Conservation (phyloP, 169 alveolate species). For the Plasmodium chabaudi region DNA sequence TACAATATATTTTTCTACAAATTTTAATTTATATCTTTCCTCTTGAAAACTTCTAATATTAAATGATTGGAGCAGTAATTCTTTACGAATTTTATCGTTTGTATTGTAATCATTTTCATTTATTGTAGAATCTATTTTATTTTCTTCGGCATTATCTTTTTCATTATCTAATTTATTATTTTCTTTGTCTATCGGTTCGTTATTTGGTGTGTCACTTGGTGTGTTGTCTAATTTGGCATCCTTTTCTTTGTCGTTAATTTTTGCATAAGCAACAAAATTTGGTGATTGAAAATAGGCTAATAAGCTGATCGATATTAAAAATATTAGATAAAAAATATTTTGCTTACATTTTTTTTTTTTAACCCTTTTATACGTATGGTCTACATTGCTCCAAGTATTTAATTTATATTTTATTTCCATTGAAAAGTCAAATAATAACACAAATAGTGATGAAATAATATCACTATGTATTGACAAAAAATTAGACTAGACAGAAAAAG, state of each 20-base stretch:
- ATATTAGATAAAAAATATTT: conserved; percentile 1
- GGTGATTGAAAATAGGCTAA: conserved; percentile 2
- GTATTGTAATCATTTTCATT: neutral
- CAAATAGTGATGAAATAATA: neutral
- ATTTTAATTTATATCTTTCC: conserved; percentile 34
- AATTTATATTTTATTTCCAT: conserved; percentile 5
- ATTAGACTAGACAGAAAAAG: neutral
- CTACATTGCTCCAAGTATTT: neutral
- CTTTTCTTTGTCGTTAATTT: conserved; percentile 14
- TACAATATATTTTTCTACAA: conserved; percentile 11
- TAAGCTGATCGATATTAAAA: conserved; percentile 25
- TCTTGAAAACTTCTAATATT: conserved; percentile 21
- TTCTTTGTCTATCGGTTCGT: neutral
- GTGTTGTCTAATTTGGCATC: neutral
- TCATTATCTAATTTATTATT: conserved; percentile 13
- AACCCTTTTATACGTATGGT: conserved; percentile 12
- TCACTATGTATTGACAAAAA: neutral
- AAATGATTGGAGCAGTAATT: conserved; percentile 18
- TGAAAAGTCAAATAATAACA: conserved; percentile 10
- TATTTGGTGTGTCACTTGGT: neutral
- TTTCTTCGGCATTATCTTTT: neutral
- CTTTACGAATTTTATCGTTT: conserved; percentile 18
- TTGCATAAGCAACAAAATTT: conserved; percentile 8
- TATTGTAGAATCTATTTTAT: neutral
- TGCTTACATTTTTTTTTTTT: conserved; percentile 24